Evolutionary conservation across 2,329 filamentous ascomycete species (phyloP), one percentile per base, ranked within the genome.

Genomic region (Zymoseptoria crescenta): DNA sequence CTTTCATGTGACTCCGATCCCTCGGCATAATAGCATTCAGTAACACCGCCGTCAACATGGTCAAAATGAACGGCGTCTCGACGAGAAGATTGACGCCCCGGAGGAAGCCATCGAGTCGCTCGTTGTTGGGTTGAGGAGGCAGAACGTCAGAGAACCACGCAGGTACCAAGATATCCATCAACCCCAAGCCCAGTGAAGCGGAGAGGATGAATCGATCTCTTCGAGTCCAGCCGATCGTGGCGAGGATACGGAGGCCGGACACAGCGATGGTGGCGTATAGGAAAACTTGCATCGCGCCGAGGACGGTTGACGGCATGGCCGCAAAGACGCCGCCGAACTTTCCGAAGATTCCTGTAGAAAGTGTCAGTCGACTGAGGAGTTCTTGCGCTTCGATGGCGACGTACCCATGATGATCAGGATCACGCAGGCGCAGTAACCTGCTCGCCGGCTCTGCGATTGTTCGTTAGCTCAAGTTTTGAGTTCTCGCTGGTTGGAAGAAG

Each of bases 191-290:
- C n/a, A 65, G 56, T 8, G 63, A 59, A 10, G 61, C 63, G 3
- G 61, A 62, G 7, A 92, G 80, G 67, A 93, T 88, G 75, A 93
- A 93, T 28, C 89, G 82, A 67, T 88, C 91, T 57, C 89, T 83
- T 28, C 89, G 83, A 27, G 82, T 90, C 70, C 91, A 91, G 0
- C 83, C 79, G 1, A 88, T 83, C 16, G 82, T 81, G 3, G 82
- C 78, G 61, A 92, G 84, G 64, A 93, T 91, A 50, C 87, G 81
- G 60, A 92, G 82, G 62, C 89, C 89, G 0, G 86, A 88, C 1
- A 91, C 87, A 1, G 87, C 84, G 7, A 93, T 88, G 4, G 87
- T 82, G 60, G 80, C 81, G 75, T 91, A 93, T 21, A 93, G 80
- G 72, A 93, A 93, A 0, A 87, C 89, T 0, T 89, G 77, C 76